These are phyloP conservation scores for Arthrinium puccinioides DNA, from an alignment of 2,329 filamentous ascomycete genomes.

Conservation along the genomic window DNA sequence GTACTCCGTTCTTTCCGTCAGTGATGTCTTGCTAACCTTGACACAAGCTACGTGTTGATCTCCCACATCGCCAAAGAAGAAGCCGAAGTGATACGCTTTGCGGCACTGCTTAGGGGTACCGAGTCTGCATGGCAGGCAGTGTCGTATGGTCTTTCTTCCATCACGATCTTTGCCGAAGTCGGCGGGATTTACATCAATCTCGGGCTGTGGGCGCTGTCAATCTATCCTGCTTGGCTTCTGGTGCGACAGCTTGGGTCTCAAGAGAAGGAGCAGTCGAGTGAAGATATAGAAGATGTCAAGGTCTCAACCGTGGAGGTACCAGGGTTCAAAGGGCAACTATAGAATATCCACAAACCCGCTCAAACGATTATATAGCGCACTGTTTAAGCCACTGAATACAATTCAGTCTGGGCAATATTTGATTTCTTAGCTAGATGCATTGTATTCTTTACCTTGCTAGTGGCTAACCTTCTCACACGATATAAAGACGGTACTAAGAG, in stretches of 20 bases:
- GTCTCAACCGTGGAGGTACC: too few relatives aligned
- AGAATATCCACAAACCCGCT: too few relatives aligned
- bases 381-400: too few relatives aligned
- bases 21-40: neutral
- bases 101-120: constrained; percentile 60
- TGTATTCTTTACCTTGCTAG: too few relatives aligned
- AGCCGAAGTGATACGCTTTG: constrained; percentile 59
- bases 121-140: constrained; percentile 69
- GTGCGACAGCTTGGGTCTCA: constrained; percentile 46
- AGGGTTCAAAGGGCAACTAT: too few relatives aligned
- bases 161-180: constrained; percentile 55
- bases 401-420: too few relatives aligned
- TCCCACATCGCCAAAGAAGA: constrained; percentile 55
- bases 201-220: constrained; percentile 55
- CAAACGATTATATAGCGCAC: too few relatives aligned
- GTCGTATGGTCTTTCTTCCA: constrained; percentile 59
- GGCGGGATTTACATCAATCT: constrained; percentile 67
- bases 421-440: too few relatives aligned
- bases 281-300: too few relatives aligned
- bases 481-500: too few relatives aligned
- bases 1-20: neutral
- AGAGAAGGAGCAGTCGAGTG: too few relatives aligned
- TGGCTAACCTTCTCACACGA: too few relatives aligned
- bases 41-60: constrained; percentile 58
- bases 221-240: constrained; percentile 62